Percentiles rank a stretch among this genome's conserved stretches.
These are phyloP conservation scores for Emmonsiellopsis sp. DNA, from an alignment of 2,329 filamentous ascomycete species.

Conservation along the genomic window DNA sequence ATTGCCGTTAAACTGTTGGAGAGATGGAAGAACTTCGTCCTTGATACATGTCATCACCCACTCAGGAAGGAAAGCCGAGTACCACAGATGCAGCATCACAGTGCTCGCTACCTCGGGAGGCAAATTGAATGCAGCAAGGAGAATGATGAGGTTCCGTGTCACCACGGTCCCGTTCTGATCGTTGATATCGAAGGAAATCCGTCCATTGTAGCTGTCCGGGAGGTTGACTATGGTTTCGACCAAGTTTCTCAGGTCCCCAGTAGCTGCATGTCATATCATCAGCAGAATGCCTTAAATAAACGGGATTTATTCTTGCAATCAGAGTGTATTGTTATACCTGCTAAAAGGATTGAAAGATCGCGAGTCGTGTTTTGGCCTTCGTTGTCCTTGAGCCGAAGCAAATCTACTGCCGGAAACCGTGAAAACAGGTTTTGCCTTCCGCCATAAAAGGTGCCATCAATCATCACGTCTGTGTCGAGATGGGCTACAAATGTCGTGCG, in stretches of 20 bases:
- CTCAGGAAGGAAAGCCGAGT: constrained; percentile 30
- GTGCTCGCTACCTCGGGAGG: constrained; percentile 17
- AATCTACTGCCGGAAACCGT: constrained; percentile 33
- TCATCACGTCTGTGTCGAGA: no score
- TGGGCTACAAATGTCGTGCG: constrained; percentile 16
- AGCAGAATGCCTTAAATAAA: background rate
- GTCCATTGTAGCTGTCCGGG: constrained; percentile 18
- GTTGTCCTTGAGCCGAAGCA: constrained; percentile 25
- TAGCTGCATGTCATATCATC: constrained; percentile 24
- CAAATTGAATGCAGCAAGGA: constrained; percentile 25
- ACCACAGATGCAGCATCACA: constrained; percentile 39
- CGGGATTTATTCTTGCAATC: background rate
- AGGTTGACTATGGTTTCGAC: constrained; percentile 31
- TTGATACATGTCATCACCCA: constrained; percentile 17
- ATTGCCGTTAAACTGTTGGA: constrained; percentile 27
- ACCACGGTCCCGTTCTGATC: constrained; percentile 33
- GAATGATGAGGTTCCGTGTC: constrained; percentile 31
- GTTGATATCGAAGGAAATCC: constrained; percentile 28
- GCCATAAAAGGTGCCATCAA: constrained; percentile 6
- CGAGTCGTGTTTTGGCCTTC: constrained; percentile 16
- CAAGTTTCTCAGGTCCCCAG: constrained; percentile 37
- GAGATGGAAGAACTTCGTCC: constrained; percentile 18
- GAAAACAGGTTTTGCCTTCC: constrained; percentile 31
- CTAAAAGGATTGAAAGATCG: background rate
- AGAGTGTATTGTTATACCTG: background rate